Conservation (phyloP, 257 asterid species). For the Salvia miltiorrhiza region DNA sequence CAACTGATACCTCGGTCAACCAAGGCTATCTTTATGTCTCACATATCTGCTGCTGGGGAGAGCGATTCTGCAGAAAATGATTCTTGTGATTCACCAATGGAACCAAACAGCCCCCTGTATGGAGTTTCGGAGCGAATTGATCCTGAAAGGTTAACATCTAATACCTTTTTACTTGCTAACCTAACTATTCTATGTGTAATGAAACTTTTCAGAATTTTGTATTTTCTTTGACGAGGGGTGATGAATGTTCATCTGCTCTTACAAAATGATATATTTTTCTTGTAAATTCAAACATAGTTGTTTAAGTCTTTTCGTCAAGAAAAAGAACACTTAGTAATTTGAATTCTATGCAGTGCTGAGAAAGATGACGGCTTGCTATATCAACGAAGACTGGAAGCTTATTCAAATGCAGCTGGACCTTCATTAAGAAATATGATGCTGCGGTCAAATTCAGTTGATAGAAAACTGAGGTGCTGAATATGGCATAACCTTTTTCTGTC, state of each 20-base stretch:
- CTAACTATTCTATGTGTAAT: neutral
- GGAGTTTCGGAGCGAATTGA: conserved; percentile 82
- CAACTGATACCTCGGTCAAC: conserved; percentile 79
- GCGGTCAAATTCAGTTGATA: conserved; percentile 76
- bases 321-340: neutral
- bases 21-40: conserved; percentile 84
- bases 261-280: conserved; percentile 8
- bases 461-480: conserved; percentile 65
- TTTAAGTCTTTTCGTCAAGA: neutral
- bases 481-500: conserved; percentile 10
- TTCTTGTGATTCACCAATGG: conserved; percentile 98
- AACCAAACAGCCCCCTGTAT: conserved; percentile 94
- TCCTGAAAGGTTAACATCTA: conserved; percentile 60
- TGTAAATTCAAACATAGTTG: conserved; percentile 12
- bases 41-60: conserved; percentile 92
- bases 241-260: neutral
- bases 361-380: conserved; percentile 72
- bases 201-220: neutral
- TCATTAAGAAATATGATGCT: conserved; percentile 82
- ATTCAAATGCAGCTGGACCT: conserved; percentile 76
- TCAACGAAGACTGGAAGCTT: conserved; percentile 72
- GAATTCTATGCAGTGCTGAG: conserved; percentile 54
- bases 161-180: neutral
- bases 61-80: conserved; percentile 99
- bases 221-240: neutral